These are phyloP conservation scores for Whalleya microplaca DNA, from an alignment of 2,329 filamentous ascomycete species.

Conservation along the genomic window DNA sequence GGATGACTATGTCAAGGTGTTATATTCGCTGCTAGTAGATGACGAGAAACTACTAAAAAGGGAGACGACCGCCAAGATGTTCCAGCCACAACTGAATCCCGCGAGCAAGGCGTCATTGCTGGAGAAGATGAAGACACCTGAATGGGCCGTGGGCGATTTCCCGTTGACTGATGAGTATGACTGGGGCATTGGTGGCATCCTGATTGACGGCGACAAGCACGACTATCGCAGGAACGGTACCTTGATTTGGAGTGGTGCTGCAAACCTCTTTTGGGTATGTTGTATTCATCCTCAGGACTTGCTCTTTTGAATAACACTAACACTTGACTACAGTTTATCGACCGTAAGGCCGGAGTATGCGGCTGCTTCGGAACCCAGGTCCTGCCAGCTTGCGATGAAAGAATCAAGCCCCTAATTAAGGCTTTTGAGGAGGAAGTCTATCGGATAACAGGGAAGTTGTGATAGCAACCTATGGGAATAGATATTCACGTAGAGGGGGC, in stretches of 20 bases:
- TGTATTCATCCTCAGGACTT: constrained; percentile 7
- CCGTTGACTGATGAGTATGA: constrained; percentile 42
- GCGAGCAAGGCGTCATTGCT: constrained; percentile 28
- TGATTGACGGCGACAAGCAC: constrained; percentile 44
- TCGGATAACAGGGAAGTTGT: constrained; percentile 24
- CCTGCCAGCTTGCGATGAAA: constrained; percentile 44
- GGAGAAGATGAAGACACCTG: constrained; percentile 31
- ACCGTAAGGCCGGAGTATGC: constrained; percentile 43
- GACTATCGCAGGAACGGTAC: constrained; percentile 43
- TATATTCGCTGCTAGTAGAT: constrained; percentile 50
- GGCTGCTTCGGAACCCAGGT: constrained; percentile 48
- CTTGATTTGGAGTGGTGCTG: constrained; percentile 49
- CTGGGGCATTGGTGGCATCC: constrained; percentile 47
- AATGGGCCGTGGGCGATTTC: constrained; percentile 36
- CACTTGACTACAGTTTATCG: constrained; percentile 31
- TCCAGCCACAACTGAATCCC: constrained; percentile 48
- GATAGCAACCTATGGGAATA: background rate
- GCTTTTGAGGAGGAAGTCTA: constrained; percentile 47
- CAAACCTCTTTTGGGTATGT: constrained; percentile 52
- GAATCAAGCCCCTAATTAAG: constrained; percentile 38
- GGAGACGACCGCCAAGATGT: constrained; percentile 48
- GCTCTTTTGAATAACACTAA: constrained; percentile 16
- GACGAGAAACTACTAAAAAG: constrained; percentile 52
- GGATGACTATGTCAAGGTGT: constrained; percentile 47
- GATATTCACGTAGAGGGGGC: no score